Conservation (phyloP, 1,284 basidiomycete genomes). For the Papiliotrema nemorosa region DNA sequence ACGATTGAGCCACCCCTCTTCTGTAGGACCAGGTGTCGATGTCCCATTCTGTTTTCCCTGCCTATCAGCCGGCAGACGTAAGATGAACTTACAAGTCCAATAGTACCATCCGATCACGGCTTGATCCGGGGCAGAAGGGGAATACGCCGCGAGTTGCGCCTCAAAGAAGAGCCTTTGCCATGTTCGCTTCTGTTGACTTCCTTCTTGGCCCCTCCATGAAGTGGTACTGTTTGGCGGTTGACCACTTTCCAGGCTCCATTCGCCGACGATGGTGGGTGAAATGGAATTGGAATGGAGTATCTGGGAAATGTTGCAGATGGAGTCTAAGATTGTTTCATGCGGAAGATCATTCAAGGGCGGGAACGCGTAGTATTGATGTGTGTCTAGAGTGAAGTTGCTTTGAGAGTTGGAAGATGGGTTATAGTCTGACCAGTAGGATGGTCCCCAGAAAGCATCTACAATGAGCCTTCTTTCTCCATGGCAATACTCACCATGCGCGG, state of each 20-base stretch:
- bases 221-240: neutral
- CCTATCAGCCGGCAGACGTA: neutral
- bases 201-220: neutral
- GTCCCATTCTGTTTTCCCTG: slow-evolving; percentile 32
- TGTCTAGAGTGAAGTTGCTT: slow-evolving; percentile 27
- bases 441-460: slow-evolving; percentile 37
- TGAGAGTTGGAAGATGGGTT: slow-evolving; percentile 20
- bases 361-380: slow-evolving; percentile 44
- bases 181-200: slow-evolving; percentile 31
- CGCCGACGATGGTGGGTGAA: slow-evolving; percentile 31
- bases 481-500: slow-evolving; percentile 22
- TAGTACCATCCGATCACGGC: slow-evolving; percentile 29
- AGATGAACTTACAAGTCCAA: slow-evolving; percentile 30
- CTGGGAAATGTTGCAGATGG: slow-evolving; percentile 37
- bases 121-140: slow-evolving; percentile 20
- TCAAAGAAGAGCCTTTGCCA: slow-evolving; percentile 41
- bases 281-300: slow-evolving; percentile 25
- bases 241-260: slow-evolving; percentile 43
- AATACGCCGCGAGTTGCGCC: slow-evolving; percentile 37
- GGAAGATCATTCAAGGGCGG: slow-evolving; percentile 32
- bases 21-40: slow-evolving; percentile 35
- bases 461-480: neutral
- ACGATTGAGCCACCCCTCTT: slow-evolving; percentile 22
- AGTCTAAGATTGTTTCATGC: slow-evolving; percentile 29
- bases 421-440: slow-evolving; percentile 35